Percentiles rank a stretch among this genome's conserved stretches.
phyloP scores from a whole-genome alignment of 1,284 basidiomycete species.

The Pseudozyma sp. region DNA sequence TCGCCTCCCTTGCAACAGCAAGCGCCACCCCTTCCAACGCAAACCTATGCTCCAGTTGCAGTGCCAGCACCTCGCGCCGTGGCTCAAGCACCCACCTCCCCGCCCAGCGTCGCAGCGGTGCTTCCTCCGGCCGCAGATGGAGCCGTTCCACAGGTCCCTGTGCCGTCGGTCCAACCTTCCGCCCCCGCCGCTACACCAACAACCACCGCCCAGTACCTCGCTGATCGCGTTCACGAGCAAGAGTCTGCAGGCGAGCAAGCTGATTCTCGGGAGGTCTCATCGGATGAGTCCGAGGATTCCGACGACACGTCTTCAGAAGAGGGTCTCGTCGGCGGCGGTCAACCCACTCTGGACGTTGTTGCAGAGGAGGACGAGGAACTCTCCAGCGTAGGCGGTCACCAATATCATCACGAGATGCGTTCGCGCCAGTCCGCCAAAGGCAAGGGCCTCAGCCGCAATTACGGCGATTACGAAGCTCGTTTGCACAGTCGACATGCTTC shows the following conservation, averaged over 20 bases:
- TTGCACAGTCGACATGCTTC: slow-evolving; percentile 37
- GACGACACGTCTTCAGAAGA: slow-evolving; percentile 38
- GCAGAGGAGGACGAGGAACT: slow-evolving; percentile 59
- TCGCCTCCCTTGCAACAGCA: slow-evolving; percentile 1
- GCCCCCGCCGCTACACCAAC: slow-evolving; percentile 3
- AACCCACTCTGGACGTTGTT: slow-evolving; percentile 49
- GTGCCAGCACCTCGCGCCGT: slow-evolving; percentile 15
- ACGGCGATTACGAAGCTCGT: slow-evolving; percentile 31
- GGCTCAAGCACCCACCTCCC: background rate
- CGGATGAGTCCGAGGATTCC: slow-evolving; percentile 27
- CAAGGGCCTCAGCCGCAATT: slow-evolving; percentile 31
- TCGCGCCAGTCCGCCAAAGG: slow-evolving; percentile 30
- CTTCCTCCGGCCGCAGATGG: background rate
- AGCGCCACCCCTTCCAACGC: slow-evolving; percentile 11
- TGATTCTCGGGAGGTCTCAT: slow-evolving; percentile 18
- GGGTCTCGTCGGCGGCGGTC: slow-evolving; percentile 24
- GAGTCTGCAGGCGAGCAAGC: slow-evolving; percentile 22
- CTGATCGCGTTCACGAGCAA: slow-evolving; percentile 34
- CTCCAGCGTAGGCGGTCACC: slow-evolving; percentile 41
- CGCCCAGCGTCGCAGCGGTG: background rate
- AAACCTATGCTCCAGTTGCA: slow-evolving; percentile 30
- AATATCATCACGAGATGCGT: slow-evolving; percentile 50
- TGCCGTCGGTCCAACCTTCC: background rate
- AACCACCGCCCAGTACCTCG: slow-evolving; percentile 34
- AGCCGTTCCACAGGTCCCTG: background rate